These are phyloP conservation scores for Apophysomyces variabilis DNA, from an alignment of 371 early-diverging fungal species.

Conservation along the genomic window DNA sequence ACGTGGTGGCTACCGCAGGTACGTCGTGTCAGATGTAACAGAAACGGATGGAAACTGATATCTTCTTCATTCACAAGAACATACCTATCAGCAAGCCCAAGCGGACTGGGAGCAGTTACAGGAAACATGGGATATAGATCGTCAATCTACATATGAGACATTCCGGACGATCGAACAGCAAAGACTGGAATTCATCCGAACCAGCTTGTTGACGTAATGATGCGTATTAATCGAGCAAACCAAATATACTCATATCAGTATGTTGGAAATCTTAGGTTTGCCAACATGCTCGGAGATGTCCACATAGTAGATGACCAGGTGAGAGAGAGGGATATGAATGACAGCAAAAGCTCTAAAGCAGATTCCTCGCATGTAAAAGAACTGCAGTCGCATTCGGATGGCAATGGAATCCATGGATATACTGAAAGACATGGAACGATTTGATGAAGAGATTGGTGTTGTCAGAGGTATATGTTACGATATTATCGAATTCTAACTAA, in stretches of 20 bases:
- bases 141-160: constrained; percentile 28
- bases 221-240: background rate
- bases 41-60: background rate
- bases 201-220: constrained; percentile 32
- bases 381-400: constrained; percentile 29
- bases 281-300: constrained; percentile 34
- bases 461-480: background rate
- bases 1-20: constrained; percentile 14
- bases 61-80: constrained; percentile 11
- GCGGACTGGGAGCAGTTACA: constrained; percentile 15
- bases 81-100: constrained; percentile 19
- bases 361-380: constrained; percentile 1
- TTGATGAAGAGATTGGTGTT: constrained; percentile 7
- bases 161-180: constrained; percentile 27
- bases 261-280: constrained; percentile 20
- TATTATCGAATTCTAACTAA: background rate
- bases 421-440: constrained; percentile 24
- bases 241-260: background rate
- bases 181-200: constrained; percentile 27
- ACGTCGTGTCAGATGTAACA: background rate
- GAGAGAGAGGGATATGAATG: background rate
- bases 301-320: constrained; percentile 37
- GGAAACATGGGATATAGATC: constrained; percentile 25
- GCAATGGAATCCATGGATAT: constrained; percentile 33
- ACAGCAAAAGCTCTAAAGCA: background rate